Evolutionary conservation across 2,329 filamentous ascomycete genomes (phyloP), one percentile per base, ranked within the genome.

Genomic region (Neonectria faginata): DNA sequence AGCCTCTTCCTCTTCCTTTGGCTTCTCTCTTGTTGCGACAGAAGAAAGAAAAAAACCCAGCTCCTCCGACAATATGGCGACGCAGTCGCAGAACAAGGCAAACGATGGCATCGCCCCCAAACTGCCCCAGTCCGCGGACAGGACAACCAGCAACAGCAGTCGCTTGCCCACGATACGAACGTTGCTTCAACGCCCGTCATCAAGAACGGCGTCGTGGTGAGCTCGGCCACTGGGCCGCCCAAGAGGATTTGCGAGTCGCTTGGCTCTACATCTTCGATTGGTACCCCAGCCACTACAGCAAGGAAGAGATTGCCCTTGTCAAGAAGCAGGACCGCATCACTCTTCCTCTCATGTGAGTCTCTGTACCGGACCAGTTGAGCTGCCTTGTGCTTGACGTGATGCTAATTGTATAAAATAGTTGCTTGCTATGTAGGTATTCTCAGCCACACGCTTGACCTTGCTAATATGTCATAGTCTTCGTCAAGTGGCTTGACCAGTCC

Each of bases 401-500:
- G 16, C 42, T 60, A 20, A 64, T 16, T 8, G 27, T 1, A 3
- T 1, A 14, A 29, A 27, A 52, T 7, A 69, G 67, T 12, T 68
- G 67, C 16, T 67, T 55, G 7, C 36, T 69, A 16, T 68, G 65
- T 68, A 57, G 7, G 61, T n/a, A 53, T 31, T 20, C 27, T 36
- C 2, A 22, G 22, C 20, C 18, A 9, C n/a, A 25, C 18, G 10
- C 4, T 45, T 7, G 22, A 11, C 2, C 1, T 55, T 36, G 2
- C 27, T 64, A 12, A 66, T 22, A 12, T 20, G n/a, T 20, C 2
- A 22, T 14, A 70, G 68, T 64, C 55, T 70, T 71, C 41, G 72
- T 78, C 56, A 79, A 79, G 44, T 78, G 75, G 61, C 76, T 80
- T 3, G 77, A 79, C 36, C 60, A 65, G 56, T 65, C 66, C 52